These are phyloP conservation scores for Rosa chinensis DNA, from an alignment of 306 rosid genomes.

Conservation along the genomic window DNA sequence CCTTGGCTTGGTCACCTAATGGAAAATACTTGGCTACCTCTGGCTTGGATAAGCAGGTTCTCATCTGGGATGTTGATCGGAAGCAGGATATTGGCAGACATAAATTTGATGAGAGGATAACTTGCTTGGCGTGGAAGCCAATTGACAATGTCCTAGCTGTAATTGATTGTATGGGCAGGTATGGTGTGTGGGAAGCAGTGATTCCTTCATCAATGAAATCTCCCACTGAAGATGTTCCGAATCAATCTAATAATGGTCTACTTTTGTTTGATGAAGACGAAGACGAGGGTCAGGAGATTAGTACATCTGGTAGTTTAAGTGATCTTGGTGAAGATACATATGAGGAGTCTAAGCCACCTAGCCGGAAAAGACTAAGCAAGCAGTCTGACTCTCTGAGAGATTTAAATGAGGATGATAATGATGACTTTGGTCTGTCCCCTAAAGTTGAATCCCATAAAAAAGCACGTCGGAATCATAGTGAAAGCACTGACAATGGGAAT, in stretches of 20 bases:
- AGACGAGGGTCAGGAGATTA: conserved; percentile 65
- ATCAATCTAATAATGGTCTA: conserved; percentile 63
- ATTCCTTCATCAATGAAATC: conserved; percentile 92
- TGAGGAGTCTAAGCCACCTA: conserved; percentile 57
- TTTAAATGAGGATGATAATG: conserved; percentile 46
- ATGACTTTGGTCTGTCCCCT: conserved; percentile 42
- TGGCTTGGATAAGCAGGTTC: conserved; percentile 82
- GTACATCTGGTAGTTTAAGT: conserved; percentile 65
- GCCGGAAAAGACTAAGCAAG: conserved; percentile 73
- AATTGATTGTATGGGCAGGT: conserved; percentile 82
- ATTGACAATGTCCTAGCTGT: conserved; percentile 76
- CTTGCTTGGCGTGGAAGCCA: conserved; percentile 91
- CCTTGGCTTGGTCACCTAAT: conserved; percentile 94
- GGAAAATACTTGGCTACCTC: conserved; percentile 91
- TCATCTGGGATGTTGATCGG: conserved; percentile 79
- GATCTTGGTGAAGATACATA: conserved; percentile 73
- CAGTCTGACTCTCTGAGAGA: conserved; percentile 44
- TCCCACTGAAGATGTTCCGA: conserved; percentile 83
- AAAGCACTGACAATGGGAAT: conserved; percentile 41
- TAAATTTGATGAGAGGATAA: conserved; percentile 78
- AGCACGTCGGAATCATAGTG: conserved; percentile 41
- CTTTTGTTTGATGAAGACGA: conserved; percentile 72
- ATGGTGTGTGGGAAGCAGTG: conserved; percentile 89
- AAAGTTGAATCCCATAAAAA: conserved; percentile 66
- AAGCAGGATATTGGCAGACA: conserved; percentile 93